Evolutionary conservation across 352 stramenopile genomes (phyloP).

Genomic region (Phytophthora syringae): DNA sequence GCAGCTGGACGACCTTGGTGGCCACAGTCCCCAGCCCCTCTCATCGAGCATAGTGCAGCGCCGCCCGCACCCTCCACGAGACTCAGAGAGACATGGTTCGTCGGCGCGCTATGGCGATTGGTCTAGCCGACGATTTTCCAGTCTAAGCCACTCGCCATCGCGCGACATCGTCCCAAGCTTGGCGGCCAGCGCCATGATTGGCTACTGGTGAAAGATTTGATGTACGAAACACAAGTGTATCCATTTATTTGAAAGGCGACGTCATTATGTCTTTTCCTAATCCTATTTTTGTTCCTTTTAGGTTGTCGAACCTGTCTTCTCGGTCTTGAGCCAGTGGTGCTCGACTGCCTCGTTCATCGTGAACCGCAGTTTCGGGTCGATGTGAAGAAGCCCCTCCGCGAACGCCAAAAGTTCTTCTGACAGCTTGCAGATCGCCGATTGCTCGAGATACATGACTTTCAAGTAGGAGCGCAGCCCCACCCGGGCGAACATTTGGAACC

Average conservation of each 20-base stretch:
- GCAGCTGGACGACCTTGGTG: slow-evolving; percentile 14
- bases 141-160: no score
- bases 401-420: slow-evolving; percentile 74
- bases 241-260: no score
- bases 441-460: slow-evolving; percentile 70
- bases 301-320: no score
- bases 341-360: slow-evolving; percentile 74
- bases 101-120: no score
- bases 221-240: neutral
- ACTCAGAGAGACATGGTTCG: no score
- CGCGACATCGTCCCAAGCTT: no score
- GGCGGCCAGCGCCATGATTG: slow-evolving; percentile 6
- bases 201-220: neutral
- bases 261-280: no score
- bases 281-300: no score
- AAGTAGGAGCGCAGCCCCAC: slow-evolving; percentile 61
- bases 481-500: slow-evolving; percentile 56
- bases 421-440: slow-evolving; percentile 62
- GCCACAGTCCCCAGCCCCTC: no score
- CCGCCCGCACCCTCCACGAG: no score
- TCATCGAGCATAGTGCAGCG: no score
- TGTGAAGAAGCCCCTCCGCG: slow-evolving; percentile 82
- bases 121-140: no score
- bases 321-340: slow-evolving; percentile 56
- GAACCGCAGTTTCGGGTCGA: slow-evolving; percentile 84